Percentiles rank a stretch among this genome's conserved stretches.
Conservation (phyloP, 805 yeast genomes). For the Ogataea methylovora region DNA sequence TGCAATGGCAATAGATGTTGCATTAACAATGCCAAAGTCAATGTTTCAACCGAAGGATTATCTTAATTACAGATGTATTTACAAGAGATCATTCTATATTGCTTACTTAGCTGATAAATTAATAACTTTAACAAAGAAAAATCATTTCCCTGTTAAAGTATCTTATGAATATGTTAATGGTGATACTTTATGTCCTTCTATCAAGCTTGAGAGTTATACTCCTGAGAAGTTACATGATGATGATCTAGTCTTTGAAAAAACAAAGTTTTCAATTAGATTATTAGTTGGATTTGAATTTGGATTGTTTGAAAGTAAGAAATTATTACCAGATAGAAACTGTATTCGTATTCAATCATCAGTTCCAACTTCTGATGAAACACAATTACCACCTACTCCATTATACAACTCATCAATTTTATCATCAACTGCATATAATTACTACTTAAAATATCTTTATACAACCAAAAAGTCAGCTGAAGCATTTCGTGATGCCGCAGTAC, state of each 20-base stretch:
- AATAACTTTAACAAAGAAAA: slow-evolving; percentile 42
- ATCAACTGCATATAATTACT: slow-evolving; percentile 59
- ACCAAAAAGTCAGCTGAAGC: slow-evolving; percentile 70
- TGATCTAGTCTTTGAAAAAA: slow-evolving; percentile 52
- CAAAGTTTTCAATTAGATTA: slow-evolving; percentile 65
- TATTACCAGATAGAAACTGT: slow-evolving; percentile 75
- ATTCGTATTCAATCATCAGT: slow-evolving; percentile 52
- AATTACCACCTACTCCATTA: slow-evolving; percentile 70
- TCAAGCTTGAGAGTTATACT: slow-evolving; percentile 51
- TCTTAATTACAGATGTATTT: slow-evolving; percentile 80
- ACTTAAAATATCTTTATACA: slow-evolving; percentile 68
- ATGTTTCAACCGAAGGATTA: slow-evolving; percentile 83
- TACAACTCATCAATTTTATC: slow-evolving; percentile 79
- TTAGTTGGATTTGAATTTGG: slow-evolving; percentile 68
- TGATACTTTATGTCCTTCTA: slow-evolving; percentile 68
- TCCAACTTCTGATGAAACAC: slow-evolving; percentile 25
- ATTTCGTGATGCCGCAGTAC: slow-evolving; percentile 77
- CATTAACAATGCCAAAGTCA: slow-evolving; percentile 71
- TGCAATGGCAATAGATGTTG: slow-evolving; percentile 68
- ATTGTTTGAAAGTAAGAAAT: slow-evolving; percentile 65
- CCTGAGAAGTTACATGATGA: slow-evolving; percentile 34
- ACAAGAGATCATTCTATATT: slow-evolving; percentile 82
- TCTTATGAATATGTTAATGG: slow-evolving; percentile 65
- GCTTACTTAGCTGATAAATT: slow-evolving; percentile 71
- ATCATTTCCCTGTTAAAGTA: slow-evolving; percentile 52